These are phyloP conservation scores for Decorospora gaudefroyi DNA, from an alignment of 2,329 filamentous ascomycete genomes.

Conservation along the genomic window DNA sequence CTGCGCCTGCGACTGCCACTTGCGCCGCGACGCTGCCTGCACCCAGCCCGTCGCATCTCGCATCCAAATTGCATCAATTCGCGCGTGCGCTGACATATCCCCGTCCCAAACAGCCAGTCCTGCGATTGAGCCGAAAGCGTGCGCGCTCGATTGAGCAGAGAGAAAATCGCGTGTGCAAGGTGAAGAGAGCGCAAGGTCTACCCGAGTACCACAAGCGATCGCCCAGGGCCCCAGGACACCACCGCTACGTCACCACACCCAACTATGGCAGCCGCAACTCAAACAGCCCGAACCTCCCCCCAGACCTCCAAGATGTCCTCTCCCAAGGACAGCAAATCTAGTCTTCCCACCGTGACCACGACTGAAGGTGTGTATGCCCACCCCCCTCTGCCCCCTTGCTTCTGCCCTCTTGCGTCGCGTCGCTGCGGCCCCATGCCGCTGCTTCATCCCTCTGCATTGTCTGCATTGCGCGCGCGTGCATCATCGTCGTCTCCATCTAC, in stretches of 20 bases:
- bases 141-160: constrained; percentile 19
- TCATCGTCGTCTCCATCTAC: constrained; percentile 15
- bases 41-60: constrained; percentile 22
- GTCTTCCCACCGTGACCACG: constrained; percentile 38
- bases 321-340: constrained; percentile 45
- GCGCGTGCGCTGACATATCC: constrained; percentile 19
- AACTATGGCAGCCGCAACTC: constrained; percentile 45
- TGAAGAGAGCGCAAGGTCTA: constrained; percentile 29
- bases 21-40: constrained; percentile 14
- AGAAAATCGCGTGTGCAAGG: constrained; percentile 31
- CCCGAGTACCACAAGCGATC: constrained; percentile 37
- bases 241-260: constrained; percentile 45
- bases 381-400: constrained; percentile 5
- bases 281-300: constrained; percentile 42
- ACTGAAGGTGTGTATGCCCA: constrained; percentile 44
- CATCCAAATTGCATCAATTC: constrained; percentile 8
- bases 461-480: constrained; percentile 18
- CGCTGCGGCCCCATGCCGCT: not conserved
- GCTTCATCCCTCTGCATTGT: constrained; percentile 3
- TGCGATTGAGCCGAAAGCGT: constrained; percentile 8
- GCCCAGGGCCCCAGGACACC: constrained; percentile 34
- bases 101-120: constrained; percentile 11
- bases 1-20: constrained; percentile 25
- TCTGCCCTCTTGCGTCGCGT: not conserved
- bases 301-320: constrained; percentile 48